These are phyloP conservation scores for Crithidia mellificae DNA, from an alignment of 208 protist species.

Conservation along the genomic window DNA sequence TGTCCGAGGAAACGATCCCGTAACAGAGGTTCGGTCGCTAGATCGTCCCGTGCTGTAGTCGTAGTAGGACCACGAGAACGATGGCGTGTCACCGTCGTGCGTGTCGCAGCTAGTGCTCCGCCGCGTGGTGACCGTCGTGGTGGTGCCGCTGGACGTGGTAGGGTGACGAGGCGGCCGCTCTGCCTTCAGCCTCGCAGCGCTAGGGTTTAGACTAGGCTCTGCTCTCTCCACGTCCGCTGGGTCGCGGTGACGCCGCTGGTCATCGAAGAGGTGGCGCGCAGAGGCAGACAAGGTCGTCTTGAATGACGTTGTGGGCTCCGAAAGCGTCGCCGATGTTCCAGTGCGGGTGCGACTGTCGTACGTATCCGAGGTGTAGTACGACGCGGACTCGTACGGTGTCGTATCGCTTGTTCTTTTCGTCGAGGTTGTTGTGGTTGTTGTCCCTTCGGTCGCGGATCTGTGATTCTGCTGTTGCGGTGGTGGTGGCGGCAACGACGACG, in stretches of 20 bases:
- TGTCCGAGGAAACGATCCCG: not conserved
- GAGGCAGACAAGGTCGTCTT: not conserved
- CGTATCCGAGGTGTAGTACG: slow-evolving; percentile 7
- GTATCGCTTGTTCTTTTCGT: not conserved
- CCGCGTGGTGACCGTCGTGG: not conserved
- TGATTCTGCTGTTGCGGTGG: too few species aligned
- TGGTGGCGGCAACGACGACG: too few species aligned
- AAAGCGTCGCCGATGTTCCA: not conserved
- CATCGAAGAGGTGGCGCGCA: slow-evolving; percentile 8
- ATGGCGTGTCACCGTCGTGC: not conserved
- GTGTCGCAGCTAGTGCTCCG: not conserved
- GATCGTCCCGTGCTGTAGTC: slow-evolving; percentile 15
- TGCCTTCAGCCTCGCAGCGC: not conserved
- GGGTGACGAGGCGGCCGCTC: not conserved
- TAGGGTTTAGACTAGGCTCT: too few species aligned
- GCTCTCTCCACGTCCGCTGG: not conserved
- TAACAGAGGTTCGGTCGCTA: not conserved
- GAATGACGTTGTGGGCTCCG: not conserved
- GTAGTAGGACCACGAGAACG: slow-evolving; percentile 13
- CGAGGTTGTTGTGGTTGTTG: too few species aligned
- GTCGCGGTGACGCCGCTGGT: not conserved
- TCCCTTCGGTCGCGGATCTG: too few species aligned
- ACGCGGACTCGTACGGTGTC: not conserved
- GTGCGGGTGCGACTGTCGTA: not conserved
- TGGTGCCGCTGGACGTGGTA: not conserved